Evolutionary conservation across 805 yeast genomes (phyloP).

Genomic region (Teunomyces lycoperdinae): DNA sequence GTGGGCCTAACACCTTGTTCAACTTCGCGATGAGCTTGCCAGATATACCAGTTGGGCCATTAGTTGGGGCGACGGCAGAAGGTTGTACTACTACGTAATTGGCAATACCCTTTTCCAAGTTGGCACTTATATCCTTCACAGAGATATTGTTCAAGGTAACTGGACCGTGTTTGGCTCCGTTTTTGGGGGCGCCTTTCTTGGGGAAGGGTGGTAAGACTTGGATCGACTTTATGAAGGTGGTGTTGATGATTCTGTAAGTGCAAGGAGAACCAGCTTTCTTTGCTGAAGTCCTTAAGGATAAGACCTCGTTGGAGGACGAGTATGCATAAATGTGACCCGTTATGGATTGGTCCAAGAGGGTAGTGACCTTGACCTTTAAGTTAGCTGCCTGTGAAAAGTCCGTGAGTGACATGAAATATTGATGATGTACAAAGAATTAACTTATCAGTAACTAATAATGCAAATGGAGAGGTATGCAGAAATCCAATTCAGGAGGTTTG

Average conservation of each 20-base stretch:
- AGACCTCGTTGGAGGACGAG: slow-evolving; percentile 46
- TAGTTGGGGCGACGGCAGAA: not conserved
- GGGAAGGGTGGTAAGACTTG: slow-evolving; percentile 32
- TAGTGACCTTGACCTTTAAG: slow-evolving; percentile 55
- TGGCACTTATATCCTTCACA: not conserved
- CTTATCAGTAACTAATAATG: not conserved
- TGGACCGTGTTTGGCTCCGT: not conserved
- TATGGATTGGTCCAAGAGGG: slow-evolving; percentile 53
- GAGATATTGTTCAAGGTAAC: not conserved
- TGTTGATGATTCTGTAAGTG: slow-evolving; percentile 51
- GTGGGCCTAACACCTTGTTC: slow-evolving; percentile 17
- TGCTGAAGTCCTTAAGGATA: slow-evolving; percentile 28
- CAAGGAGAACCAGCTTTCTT: slow-evolving; percentile 9
- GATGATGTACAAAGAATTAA: not conserved
- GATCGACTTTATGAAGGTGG: slow-evolving; percentile 55
- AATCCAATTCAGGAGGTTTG: not conserved
- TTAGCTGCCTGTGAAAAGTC: slow-evolving; percentile 17
- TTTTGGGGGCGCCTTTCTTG: slow-evolving; percentile 22
- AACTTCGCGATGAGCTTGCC: slow-evolving; percentile 18
- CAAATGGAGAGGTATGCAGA: not conserved
- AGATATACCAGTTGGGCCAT: slow-evolving; percentile 10
- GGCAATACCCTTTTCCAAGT: not conserved
- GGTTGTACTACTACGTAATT: not conserved
- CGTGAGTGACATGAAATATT: slow-evolving; percentile 8
- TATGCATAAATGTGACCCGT: slow-evolving; percentile 66